Evolutionary conservation across 208 protist species (phyloP).

Genomic region (Crithidia sp.): DNA sequence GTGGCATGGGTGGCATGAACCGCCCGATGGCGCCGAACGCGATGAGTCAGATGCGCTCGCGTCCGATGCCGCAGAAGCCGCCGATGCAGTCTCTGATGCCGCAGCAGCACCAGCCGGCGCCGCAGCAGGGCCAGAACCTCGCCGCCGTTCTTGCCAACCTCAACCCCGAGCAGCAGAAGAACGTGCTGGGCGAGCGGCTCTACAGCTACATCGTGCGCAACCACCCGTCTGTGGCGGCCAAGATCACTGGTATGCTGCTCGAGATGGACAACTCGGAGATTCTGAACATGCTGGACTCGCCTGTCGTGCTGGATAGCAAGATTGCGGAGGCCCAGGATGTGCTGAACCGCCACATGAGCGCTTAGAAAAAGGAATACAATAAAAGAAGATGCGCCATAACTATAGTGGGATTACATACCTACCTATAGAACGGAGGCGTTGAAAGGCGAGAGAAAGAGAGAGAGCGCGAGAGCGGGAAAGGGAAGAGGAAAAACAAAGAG

Average conservation of each 20-base stretch:
- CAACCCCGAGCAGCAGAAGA: constrained; percentile 92
- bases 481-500: no score
- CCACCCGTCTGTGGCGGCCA: constrained; percentile 92
- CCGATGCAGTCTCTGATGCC: constrained; percentile 75
- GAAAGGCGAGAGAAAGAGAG: neutral
- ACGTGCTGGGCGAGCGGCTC: constrained; percentile 96
- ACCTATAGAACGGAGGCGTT: neutral
- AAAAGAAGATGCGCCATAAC: constrained; percentile 1
- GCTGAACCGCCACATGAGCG: constrained; percentile 91
- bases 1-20: constrained; percentile 22
- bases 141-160: constrained; percentile 70
- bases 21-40: constrained; percentile 62
- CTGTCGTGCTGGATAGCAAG: constrained; percentile 92
- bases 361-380: constrained; percentile 34
- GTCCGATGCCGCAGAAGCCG: constrained; percentile 55
- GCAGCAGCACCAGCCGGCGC: constrained; percentile 47
- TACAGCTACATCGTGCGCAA: constrained; percentile 94
- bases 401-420: neutral
- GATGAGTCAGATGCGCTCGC: constrained; percentile 81
- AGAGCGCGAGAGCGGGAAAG: neutral
- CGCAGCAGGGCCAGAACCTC: constrained; percentile 68
- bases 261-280: constrained; percentile 98
- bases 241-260: constrained; percentile 99
- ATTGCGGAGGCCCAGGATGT: constrained; percentile 97
- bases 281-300: constrained; percentile 95